Conservation (phyloP, 192 early-diverging fungal species). For the Neocallimastix lanati region DNA sequence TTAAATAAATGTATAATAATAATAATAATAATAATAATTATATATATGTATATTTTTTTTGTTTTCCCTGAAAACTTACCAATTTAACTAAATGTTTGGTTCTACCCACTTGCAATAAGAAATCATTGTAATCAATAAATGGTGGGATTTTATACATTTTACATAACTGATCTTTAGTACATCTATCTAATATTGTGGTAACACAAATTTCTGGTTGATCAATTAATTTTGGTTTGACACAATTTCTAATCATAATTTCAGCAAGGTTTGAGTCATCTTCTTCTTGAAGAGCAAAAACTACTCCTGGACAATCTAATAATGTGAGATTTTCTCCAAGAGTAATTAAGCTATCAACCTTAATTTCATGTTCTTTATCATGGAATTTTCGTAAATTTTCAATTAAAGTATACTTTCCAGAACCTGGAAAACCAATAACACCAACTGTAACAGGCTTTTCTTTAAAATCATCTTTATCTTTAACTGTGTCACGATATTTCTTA, state of each 20-base stretch:
- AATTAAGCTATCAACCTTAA: neutral
- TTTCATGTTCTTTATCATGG: neutral
- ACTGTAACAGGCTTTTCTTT: slow-evolving; percentile 58
- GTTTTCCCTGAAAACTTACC: too few species aligned
- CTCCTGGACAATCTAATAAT: neutral
- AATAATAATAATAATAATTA: neutral
- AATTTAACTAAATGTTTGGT: neutral
- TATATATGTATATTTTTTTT: too few species aligned
- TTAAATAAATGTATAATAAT: too few species aligned
- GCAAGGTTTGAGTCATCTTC: neutral
- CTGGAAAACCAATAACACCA: slow-evolving; percentile 93
- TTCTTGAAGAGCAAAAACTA: neutral
- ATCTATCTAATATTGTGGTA: neutral
- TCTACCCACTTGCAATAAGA: neutral
- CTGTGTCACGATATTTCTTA: slow-evolving; percentile 92
- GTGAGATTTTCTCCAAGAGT: neutral
- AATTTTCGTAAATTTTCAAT: slow-evolving; percentile 21
- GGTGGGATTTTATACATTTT: neutral
- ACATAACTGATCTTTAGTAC: neutral
- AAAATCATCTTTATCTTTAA: slow-evolving; percentile 68
- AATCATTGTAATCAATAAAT: neutral
- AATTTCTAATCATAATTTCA: neutral
- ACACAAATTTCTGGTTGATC: neutral
- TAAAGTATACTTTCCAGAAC: slow-evolving; percentile 89
- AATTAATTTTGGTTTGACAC: neutral